A percentile compares a stretch with the other conserved stretches of the same genome.
These are phyloP conservation scores for Chlamydomonas urium DNA, from an alignment of 139 green algal genomes.

Conservation along the genomic window DNA sequence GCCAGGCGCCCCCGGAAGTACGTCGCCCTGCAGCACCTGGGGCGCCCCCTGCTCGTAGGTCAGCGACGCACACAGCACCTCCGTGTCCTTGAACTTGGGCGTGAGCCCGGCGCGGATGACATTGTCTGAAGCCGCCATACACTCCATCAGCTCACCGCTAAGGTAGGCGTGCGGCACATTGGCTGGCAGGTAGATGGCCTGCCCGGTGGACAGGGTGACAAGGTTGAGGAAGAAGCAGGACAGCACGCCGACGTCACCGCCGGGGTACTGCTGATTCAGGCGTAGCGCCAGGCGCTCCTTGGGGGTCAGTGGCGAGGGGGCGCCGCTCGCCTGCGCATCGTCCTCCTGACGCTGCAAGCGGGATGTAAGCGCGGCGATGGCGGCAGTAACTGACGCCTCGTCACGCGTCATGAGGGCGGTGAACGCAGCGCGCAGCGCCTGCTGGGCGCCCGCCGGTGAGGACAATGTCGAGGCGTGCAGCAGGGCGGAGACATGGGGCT, in stretches of 20 bases:
- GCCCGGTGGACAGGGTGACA: constrained; percentile 38
- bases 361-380: constrained; percentile 45
- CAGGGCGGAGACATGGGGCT: not conserved
- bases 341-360: constrained; percentile 41
- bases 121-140: constrained; percentile 95
- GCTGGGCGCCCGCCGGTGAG: not conserved
- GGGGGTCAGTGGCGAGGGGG: constrained; percentile 23
- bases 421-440: constrained; percentile 74
- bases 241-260: constrained; percentile 89
- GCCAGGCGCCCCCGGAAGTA: constrained; percentile 27
- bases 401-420: constrained; percentile 78
- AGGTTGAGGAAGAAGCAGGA: constrained; percentile 92
- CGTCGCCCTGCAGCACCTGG: not conserved
- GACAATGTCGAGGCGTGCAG: not conserved
- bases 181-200: constrained; percentile 77
- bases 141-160: constrained; percentile 81
- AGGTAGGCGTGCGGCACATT: constrained; percentile 99
- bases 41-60: constrained; percentile 72
- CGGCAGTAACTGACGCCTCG: constrained; percentile 22
- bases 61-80: constrained; percentile 83
- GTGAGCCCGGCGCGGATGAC: constrained; percentile 95
- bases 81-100: constrained; percentile 84
- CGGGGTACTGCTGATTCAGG: constrained; percentile 88
- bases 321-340: constrained; percentile 1
- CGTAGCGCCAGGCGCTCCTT: constrained; percentile 77